These are phyloP conservation scores for Acaromyces ingoldii DNA, from an alignment of 1,284 basidiomycete species.

Conservation along the genomic window DNA sequence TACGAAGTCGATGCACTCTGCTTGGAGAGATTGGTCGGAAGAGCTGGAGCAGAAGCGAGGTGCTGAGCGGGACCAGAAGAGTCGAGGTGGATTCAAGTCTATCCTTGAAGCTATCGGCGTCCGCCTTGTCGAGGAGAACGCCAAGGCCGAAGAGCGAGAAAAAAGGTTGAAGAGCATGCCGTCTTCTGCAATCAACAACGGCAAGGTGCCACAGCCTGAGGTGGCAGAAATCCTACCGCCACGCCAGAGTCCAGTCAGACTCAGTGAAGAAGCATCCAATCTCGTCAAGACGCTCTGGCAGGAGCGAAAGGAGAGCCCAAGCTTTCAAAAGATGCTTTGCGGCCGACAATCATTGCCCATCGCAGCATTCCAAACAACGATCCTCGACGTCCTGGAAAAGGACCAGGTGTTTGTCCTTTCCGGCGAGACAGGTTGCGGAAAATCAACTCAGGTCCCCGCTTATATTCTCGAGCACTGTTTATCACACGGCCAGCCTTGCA, in stretches of 20 bases:
- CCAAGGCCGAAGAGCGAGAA: slow-evolving; percentile 26
- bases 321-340: slow-evolving; percentile 80
- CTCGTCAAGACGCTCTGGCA: neutral
- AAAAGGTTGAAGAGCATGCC: slow-evolving; percentile 3
- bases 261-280: neutral
- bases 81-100: slow-evolving; percentile 57
- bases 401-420: slow-evolving; percentile 87
- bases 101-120: slow-evolving; percentile 62
- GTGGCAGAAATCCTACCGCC: slow-evolving; percentile 16
- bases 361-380: slow-evolving; percentile 72
- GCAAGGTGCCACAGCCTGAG: neutral
- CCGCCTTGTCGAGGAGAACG: slow-evolving; percentile 55
- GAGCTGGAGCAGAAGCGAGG: slow-evolving; percentile 72
- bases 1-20: slow-evolving; percentile 59
- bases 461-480: slow-evolving; percentile 91
- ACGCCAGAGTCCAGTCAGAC: slow-evolving; percentile 4
- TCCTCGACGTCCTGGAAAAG: slow-evolving; percentile 68
- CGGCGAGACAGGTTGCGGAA: slow-evolving; percentile 97
- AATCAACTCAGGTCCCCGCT: slow-evolving; percentile 92
- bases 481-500: slow-evolving; percentile 74
- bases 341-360: slow-evolving; percentile 81
- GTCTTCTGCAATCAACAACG: slow-evolving; percentile 1
- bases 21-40: slow-evolving; percentile 87
- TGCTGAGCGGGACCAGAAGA: slow-evolving; percentile 61
- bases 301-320: slow-evolving; percentile 52